Evolutionary conservation across 805 yeast species (phyloP).

Genomic region (Hanseniaspora pseudoguilliermondii): DNA sequence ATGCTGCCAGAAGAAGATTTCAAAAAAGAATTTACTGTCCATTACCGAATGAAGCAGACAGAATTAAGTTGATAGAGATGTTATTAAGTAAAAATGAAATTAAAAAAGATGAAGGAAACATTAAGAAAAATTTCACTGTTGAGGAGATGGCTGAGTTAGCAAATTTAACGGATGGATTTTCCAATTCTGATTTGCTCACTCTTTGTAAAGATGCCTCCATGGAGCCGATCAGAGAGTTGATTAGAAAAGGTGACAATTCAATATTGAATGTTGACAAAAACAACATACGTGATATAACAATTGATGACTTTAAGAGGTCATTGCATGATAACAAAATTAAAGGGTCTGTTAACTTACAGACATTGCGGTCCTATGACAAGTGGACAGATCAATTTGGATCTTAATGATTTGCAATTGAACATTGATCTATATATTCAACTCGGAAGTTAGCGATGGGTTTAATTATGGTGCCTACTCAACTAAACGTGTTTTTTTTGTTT

Average conservation of each 20-base stretch:
- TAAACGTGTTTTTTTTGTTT: too few species aligned
- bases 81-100: constrained; percentile 37
- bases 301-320: constrained; percentile 64
- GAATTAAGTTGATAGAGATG: constrained; percentile 56
- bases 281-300: constrained; percentile 60
- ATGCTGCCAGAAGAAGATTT: constrained; percentile 88
- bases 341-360: constrained; percentile 79
- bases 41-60: constrained; percentile 74
- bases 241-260: constrained; percentile 47
- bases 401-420: constrained; percentile 53
- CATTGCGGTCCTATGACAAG: constrained; percentile 63
- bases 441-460: neutral
- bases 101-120: neutral
- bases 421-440: neutral
- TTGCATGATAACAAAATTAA: constrained; percentile 50
- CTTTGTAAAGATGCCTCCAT: constrained; percentile 94
- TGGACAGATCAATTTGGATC: constrained; percentile 86
- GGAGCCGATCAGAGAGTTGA: constrained; percentile 81
- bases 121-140: neutral
- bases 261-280: constrained; percentile 56
- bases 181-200: constrained; percentile 91
- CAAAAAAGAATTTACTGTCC: constrained; percentile 89
- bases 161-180: constrained; percentile 62
- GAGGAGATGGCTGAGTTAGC: neutral
- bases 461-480: too few species aligned